Evolutionary conservation across 768 basidiomycete species (phyloP).

Genomic region (Chiua virens): DNA sequence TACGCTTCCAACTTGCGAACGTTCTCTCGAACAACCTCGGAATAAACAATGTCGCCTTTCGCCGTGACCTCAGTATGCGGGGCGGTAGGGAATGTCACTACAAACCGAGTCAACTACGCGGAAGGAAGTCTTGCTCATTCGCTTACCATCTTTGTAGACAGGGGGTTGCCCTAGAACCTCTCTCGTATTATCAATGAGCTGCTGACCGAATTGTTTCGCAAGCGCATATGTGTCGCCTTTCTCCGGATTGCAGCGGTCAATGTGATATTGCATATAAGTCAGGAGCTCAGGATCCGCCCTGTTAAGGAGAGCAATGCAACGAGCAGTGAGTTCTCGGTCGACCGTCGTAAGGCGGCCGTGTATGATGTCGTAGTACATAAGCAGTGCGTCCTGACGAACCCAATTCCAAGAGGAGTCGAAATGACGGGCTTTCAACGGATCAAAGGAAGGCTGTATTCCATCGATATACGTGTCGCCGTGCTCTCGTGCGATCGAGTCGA

Average conservation of each 20-base stretch:
- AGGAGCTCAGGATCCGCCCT: conserved; percentile 91
- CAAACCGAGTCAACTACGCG: neutral
- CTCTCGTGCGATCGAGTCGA: conserved; percentile 87
- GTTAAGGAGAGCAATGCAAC: conserved; percentile 97
- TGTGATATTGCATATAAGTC: conserved; percentile 94
- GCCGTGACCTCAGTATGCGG: conserved; percentile 91
- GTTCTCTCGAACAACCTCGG: conserved; percentile 92
- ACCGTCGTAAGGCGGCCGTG: conserved; percentile 92
- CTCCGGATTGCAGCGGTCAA: conserved; percentile 75
- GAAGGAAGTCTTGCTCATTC: neutral
- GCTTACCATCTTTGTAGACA: conserved; percentile 91
- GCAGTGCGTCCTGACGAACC: conserved; percentile 94
- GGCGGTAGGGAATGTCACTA: conserved; percentile 97
- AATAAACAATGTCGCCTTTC: conserved; percentile 93
- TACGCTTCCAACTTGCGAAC: conserved; percentile 98
- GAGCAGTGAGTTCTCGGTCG: conserved; percentile 94
- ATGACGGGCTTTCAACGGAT: conserved; percentile 92
- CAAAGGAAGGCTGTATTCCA: conserved; percentile 93
- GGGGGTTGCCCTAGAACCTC: conserved; percentile 85
- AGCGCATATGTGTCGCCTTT: conserved; percentile 90
- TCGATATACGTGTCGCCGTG: conserved; percentile 94
- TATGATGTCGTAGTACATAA: conserved; percentile 99
- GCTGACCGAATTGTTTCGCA: conserved; percentile 97
- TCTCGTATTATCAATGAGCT: conserved; percentile 90
- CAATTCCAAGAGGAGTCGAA: conserved; percentile 99